These are phyloP conservation scores for Delonix regia DNA, from an alignment of 306 rosid species.

Conservation along the genomic window DNA sequence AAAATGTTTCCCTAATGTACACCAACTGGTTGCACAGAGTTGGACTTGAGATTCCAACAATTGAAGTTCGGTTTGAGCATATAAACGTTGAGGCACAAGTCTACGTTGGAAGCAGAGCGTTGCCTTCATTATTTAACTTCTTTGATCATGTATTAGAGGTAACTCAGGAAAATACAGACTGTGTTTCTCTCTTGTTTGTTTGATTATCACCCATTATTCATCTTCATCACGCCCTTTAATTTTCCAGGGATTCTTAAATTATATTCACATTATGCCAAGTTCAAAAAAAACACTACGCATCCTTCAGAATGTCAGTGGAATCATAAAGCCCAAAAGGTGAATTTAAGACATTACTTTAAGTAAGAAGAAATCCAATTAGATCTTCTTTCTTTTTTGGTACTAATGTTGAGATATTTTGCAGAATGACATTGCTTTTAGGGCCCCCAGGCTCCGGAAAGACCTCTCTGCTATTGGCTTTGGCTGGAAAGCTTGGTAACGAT, in stretches of 20 bases:
- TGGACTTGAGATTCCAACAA: slow-evolving; percentile 67
- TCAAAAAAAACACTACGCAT: slow-evolving; percentile 48
- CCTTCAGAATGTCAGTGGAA: slow-evolving; percentile 57
- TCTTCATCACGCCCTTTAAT: not conserved
- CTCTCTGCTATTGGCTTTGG: slow-evolving; percentile 58
- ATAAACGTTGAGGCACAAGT: slow-evolving; percentile 70
- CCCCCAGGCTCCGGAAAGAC: slow-evolving; percentile 71
- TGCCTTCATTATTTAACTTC: slow-evolving; percentile 71
- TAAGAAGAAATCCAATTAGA: not conserved
- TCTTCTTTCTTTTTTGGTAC: not conserved
- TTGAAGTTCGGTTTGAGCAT: slow-evolving; percentile 78
- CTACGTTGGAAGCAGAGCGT: slow-evolving; percentile 80
- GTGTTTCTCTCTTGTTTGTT: not conserved
- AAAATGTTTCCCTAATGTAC: not conserved
- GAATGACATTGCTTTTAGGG: slow-evolving; percentile 65
- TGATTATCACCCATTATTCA: not conserved
- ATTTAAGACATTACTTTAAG: not conserved
- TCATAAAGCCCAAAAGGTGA: slow-evolving; percentile 56
- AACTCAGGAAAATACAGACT: not conserved
- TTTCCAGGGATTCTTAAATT: slow-evolving; percentile 47
- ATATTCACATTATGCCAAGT: slow-evolving; percentile 46
- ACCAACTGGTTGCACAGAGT: slow-evolving; percentile 33
- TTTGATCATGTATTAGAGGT: slow-evolving; percentile 66
- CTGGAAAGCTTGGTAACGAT: slow-evolving; percentile 59
- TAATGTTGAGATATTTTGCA: slow-evolving; percentile 34